Percentiles rank a stretch among this genome's conserved stretches.
Evolutionary conservation across 805 yeast species (phyloP).

Genomic region (Ogataea nonfermentans): DNA sequence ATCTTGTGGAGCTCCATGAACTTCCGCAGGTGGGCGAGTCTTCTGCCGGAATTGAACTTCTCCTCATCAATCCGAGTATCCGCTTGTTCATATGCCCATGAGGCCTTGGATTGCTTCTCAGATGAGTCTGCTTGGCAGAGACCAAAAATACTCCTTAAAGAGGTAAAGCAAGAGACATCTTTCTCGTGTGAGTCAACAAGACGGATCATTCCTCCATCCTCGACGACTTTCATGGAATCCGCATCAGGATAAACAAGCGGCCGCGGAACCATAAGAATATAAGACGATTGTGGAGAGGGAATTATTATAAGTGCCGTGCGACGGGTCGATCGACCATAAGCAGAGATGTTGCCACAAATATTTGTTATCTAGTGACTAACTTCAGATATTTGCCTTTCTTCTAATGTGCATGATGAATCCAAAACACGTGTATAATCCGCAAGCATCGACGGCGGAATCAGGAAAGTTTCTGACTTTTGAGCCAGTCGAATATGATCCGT

Average conservation of each 20-base stretch:
- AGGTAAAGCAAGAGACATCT: conserved; percentile 21
- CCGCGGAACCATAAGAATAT: conserved; percentile 12
- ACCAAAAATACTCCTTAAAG: conserved; percentile 19
- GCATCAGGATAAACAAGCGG: neutral
- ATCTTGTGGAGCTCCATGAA: conserved; percentile 45
- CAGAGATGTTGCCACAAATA: too few relatives aligned
- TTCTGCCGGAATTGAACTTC: conserved; percentile 33
- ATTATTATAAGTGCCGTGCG: neutral
- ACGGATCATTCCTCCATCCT: conserved; percentile 17
- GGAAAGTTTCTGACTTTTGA: conserved; percentile 14
- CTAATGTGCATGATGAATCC: conserved; percentile 27
- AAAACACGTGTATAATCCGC: conserved; percentile 15
- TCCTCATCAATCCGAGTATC: neutral
- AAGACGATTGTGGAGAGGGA: neutral
- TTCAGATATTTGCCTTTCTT: neutral
- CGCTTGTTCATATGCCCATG: neutral
- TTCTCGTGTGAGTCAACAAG: conserved; percentile 22
- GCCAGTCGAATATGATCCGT: conserved; percentile 32
- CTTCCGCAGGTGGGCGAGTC: conserved; percentile 40
- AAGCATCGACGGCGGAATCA: neutral
- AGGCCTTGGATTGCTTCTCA: neutral
- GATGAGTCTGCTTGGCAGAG: conserved; percentile 1
- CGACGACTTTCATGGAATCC: neutral
- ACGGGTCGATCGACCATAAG: conserved; percentile 3
- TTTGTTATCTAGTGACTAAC: neutral